Base-by-base conservation (phyloP, 257 asterid genomes). In the Coffea eugenioides region DNA sequence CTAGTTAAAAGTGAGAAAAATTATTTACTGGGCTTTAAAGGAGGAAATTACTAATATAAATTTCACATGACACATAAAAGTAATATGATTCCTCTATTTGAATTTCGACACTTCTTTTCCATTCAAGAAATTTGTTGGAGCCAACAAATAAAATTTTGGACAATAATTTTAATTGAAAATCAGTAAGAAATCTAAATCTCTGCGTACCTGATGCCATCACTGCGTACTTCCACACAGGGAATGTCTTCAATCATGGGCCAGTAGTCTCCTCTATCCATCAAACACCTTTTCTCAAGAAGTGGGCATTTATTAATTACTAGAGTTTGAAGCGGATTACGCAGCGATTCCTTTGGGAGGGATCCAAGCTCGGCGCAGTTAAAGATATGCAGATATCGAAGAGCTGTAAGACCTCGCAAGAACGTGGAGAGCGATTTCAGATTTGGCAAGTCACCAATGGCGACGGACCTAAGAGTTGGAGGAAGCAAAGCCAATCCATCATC, bases 231-330 rank as follows among this genome's bases (percentile, higher is more conserved):
- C 4, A 39, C 43, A 39, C 0, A 2, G 4, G 43, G 43, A 39
- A 39, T 39, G 43, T 39, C 43, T 39, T 39, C 65, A 48, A 80
- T 80, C 65, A 61, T 27, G 12, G 77, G 70, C 82, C 78, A 73
- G 64, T 80, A 80, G 6, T 72, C 66, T 41, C 83, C 80, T 74
- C 57, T 79, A 11, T 67, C 43, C 71, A 36, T 75, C 64, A 49
- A 66, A 69, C 80, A 75, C 59, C 46, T 56, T 67, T 41, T 41
- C 43, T 54, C 46, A 6, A 80, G 80, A 39, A 74, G 83, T 21
- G 83, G 80, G 20, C 76, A 75, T 10, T 31, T n/a, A 48, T 25
- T 5, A 23, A 80, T 74, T 20, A 51, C 34, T 11, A 80, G 54
- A n/a, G 31, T n/a, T 36, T 21, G 39, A 27, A 74, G 61, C 34